These are phyloP conservation scores for Parascedosporium putredinis DNA, from an alignment of 2,329 filamentous ascomycete species.

Conservation along the genomic window DNA sequence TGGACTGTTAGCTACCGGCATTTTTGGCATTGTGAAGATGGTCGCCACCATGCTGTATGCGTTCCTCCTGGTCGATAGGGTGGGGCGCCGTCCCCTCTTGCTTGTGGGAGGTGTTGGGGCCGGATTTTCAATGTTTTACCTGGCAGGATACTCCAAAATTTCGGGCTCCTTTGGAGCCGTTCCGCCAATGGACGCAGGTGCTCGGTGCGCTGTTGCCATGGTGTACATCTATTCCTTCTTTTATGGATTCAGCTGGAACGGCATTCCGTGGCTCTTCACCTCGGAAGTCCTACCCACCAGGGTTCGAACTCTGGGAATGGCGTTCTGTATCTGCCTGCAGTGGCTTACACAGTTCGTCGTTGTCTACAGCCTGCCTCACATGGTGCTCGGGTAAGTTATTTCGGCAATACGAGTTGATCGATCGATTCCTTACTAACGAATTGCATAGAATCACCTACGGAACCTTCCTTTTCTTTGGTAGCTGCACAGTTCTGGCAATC, in stretches of 20 bases:
- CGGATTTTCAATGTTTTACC: constrained; percentile 22
- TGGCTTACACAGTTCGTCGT: constrained; percentile 22
- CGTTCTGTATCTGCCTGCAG: constrained; percentile 18
- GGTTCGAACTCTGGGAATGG: constrained; percentile 18
- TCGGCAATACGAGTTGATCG: too few relatives aligned
- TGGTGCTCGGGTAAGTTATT: too few relatives aligned
- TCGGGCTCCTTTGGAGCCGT: neutral
- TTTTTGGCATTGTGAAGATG: constrained; percentile 70
- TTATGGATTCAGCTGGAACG: neutral
- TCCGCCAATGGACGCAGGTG: neutral
- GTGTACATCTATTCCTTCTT: neutral
- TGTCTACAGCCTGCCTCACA: constrained; percentile 19
- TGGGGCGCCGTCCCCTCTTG: constrained; percentile 29
- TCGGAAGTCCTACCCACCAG: constrained; percentile 18
- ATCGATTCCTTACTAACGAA: constrained; percentile 17
- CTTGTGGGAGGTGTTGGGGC: constrained; percentile 15
- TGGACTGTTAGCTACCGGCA: constrained; percentile 53
- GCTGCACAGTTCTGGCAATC: neutral
- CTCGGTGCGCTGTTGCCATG: neutral
- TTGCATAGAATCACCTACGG: constrained; percentile 1
- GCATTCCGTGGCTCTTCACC: constrained; percentile 8
- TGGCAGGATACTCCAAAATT: constrained; percentile 15
- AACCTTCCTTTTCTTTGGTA: neutral
- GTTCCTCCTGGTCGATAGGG: constrained; percentile 35
- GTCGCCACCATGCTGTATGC: constrained; percentile 27